These are phyloP conservation scores for Daldinia decipiens DNA, from an alignment of 495 filamentous ascomycete genomes.

Conservation along the genomic window DNA sequence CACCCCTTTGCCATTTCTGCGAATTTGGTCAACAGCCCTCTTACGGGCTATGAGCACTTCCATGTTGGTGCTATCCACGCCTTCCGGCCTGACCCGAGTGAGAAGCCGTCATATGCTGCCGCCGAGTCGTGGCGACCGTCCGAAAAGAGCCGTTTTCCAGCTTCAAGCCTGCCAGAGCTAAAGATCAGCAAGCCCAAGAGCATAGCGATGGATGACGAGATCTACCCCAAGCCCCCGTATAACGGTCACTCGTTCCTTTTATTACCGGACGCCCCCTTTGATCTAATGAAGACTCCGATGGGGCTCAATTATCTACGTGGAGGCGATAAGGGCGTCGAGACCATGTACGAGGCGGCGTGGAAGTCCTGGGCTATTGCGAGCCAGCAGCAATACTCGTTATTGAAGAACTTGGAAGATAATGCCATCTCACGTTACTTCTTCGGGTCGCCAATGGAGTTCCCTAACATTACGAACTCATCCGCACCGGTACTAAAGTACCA, in stretches of 20 bases:
- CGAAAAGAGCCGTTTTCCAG: slow-evolving; percentile 30
- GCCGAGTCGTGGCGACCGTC: slow-evolving; percentile 46
- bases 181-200: slow-evolving; percentile 25
- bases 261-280: slow-evolving; percentile 44
- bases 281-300: slow-evolving; percentile 56
- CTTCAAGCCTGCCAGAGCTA: slow-evolving; percentile 22
- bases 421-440: slow-evolving; percentile 62
- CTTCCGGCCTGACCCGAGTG: slow-evolving; percentile 55
- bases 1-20: slow-evolving; percentile 61
- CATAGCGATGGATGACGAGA: slow-evolving; percentile 40
- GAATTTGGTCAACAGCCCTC: slow-evolving; percentile 63
- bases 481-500: slow-evolving; percentile 24
- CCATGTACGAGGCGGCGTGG: slow-evolving; percentile 46
- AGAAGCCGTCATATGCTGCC: slow-evolving; percentile 36
- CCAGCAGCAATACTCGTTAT: slow-evolving; percentile 66
- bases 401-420: slow-evolving; percentile 60
- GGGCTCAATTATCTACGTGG: slow-evolving; percentile 38
- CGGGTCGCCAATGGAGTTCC: slow-evolving; percentile 42
- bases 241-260: slow-evolving; percentile 59
- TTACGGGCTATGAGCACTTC: slow-evolving; percentile 58
- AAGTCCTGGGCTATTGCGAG: slow-evolving; percentile 62
- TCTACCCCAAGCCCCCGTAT: slow-evolving; percentile 45
- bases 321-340: slow-evolving; percentile 12
- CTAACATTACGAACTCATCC: slow-evolving; percentile 19
- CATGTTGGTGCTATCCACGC: slow-evolving; percentile 57